Base-by-base conservation (phyloP, 2,329 filamentous ascomycete species). In the Neonectria faginata region DNA sequence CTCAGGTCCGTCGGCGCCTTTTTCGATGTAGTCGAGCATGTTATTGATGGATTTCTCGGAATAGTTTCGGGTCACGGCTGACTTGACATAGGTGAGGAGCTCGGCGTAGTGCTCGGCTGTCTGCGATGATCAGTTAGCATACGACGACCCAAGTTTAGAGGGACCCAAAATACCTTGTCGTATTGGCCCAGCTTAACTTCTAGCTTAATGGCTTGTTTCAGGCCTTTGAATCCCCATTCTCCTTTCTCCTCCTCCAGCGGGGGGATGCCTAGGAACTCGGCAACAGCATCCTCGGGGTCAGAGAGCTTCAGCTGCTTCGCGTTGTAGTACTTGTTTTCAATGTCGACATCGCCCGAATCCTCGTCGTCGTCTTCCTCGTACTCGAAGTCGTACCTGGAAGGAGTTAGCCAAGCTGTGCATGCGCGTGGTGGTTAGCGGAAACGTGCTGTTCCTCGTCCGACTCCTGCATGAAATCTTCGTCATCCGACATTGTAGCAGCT, bases 311-410 rank as follows among this genome's bases (percentile, higher is more conserved):
- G 90, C 82, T 98, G 95, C 82, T 99, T 99, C 47, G 96, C 96
- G 81, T 97, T 98, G 86, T 98, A 99, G 84, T 99, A 99, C 82
- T 97, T 97, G 84, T 99, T 99, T 79, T 99, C 96, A 78, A 98
- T 97, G 71, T 95, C 94, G 73, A 97, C 92, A 78, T 97, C 93
- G 62, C 91, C 94, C 33, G 88, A 89, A 62, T 97, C 91, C 47
- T 97, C 92, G 53, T 96, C 94, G 61, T 97, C 93, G 70, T 94
- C 93, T 64, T 90, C 96, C 78, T 97, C 95, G 80, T 97, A 98
- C 76, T 98, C 95, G 78, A 98, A 98, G 81, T 98, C 96, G 77
- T 97, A 97, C 88, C 81, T 83, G 58, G 11, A 57, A 20, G 11
- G 12, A 12, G 63, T 76, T 58, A 76, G 69, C 61, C 20, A 52